Percentiles rank a stretch among this genome's conserved stretches.
phyloP scores from a whole-genome alignment of 2,329 filamentous ascomycete species.

The Claviceps monticola region DNA sequence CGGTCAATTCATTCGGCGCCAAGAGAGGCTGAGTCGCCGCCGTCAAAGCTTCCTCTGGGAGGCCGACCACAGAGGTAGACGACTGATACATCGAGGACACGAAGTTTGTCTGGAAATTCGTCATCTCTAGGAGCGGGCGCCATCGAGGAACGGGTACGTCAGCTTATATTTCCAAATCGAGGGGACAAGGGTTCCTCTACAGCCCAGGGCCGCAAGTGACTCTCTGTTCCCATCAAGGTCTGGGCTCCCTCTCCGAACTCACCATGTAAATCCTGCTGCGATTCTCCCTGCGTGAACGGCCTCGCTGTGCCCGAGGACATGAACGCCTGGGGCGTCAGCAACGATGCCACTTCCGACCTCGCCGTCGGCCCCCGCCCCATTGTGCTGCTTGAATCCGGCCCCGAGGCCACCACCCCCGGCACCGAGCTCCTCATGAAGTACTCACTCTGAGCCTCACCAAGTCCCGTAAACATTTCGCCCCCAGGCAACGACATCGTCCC shows the following conservation, averaged over 20 bases:
- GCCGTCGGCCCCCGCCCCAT: not conserved
- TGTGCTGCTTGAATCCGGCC: too few species aligned
- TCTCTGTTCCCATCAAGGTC: too few species aligned
- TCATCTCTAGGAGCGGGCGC: constrained; percentile 14
- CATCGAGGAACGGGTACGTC: not conserved
- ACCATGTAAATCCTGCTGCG: constrained; percentile 18
- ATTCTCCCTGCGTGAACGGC: constrained; percentile 5
- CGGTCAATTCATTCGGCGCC: constrained; percentile 19
- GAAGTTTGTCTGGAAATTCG: constrained; percentile 18
- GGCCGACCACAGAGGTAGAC: constrained; percentile 3
- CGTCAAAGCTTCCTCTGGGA: constrained; percentile 21
- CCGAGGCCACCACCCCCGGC: not conserved
- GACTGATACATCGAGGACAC: constrained; percentile 14
- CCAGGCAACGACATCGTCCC: constrained; percentile 20
- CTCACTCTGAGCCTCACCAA: constrained; percentile 6
- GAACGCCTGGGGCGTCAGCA: constrained; percentile 25
- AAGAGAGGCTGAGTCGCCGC: constrained; percentile 24
- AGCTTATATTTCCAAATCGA: too few species aligned
- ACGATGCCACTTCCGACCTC: not conserved
- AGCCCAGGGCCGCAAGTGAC: too few species aligned
- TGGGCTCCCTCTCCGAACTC: constrained; percentile 5
- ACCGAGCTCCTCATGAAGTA: constrained; percentile 17
- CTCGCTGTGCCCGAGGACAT: constrained; percentile 21
- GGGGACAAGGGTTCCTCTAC: too few species aligned
- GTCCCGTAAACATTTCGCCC: constrained; percentile 18